phyloP scores from a whole-genome alignment of 805 yeast genomes.

The Metschnikowia continentalis region DNA sequence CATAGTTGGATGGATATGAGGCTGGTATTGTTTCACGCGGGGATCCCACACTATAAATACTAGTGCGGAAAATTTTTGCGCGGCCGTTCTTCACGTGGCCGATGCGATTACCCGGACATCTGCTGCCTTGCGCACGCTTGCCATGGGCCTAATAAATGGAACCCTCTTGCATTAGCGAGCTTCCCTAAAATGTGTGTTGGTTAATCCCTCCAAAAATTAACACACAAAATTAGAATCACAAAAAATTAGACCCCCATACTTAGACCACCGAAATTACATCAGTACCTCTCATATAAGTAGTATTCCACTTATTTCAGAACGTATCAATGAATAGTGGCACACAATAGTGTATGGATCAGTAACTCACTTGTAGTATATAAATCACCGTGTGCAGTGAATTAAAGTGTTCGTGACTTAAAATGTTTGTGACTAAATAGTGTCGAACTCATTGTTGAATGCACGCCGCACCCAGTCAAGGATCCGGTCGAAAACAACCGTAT shows the following conservation, averaged over 20 bases:
- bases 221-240: too few relatives aligned
- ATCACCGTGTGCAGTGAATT: too few relatives aligned
- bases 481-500: conserved; percentile 61
- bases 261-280: too few relatives aligned
- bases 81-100: conserved; percentile 9
- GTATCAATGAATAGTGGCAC: too few relatives aligned
- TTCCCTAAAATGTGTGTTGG: too few relatives aligned
- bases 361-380: too few relatives aligned
- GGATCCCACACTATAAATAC: conserved; percentile 10
- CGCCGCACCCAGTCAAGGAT: conserved; percentile 19
- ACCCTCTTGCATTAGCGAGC: neutral
- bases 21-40: neutral
- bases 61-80: conserved; percentile 11
- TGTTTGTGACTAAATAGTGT: too few relatives aligned
- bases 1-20: conserved; percentile 23
- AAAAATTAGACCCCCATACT: too few relatives aligned
- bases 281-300: too few relatives aligned
- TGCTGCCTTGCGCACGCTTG: neutral
- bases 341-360: neutral
- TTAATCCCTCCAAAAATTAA: too few relatives aligned
- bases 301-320: too few relatives aligned
- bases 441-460: conserved; percentile 17
- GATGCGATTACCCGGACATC: conserved; percentile 18
- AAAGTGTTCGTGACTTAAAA: too few relatives aligned
- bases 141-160: neutral